These are phyloP conservation scores for Aspergillus versicolor DNA, from an alignment of 2,329 filamentous ascomycete species.

Conservation along the genomic window DNA sequence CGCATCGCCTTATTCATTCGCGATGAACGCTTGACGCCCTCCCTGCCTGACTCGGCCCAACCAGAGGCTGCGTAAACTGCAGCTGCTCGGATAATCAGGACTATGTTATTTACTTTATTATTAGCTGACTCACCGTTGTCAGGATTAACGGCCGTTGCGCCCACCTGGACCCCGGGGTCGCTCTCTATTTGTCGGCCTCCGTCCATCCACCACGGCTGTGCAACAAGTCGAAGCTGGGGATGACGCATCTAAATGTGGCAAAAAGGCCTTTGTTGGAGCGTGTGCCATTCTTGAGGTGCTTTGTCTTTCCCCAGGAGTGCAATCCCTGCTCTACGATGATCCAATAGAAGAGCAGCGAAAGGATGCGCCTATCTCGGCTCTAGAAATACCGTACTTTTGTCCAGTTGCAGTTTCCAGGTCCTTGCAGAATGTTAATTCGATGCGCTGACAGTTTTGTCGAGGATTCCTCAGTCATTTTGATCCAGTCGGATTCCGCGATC, in stretches of 20 bases:
- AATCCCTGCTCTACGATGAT: neutral
- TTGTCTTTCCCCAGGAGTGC: neutral
- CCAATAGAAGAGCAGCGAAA: neutral
- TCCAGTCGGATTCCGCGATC: too few relatives aligned
- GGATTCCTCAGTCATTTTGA: too few relatives aligned
- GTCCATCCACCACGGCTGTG: neutral
- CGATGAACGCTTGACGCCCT: slow-evolving; percentile 4
- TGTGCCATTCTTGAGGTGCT: neutral
- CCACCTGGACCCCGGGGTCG: neutral
- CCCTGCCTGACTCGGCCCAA: neutral
- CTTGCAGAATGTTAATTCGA: too few relatives aligned
- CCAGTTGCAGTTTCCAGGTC: neutral
- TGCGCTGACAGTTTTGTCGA: too few relatives aligned
- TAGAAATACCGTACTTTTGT: neutral
- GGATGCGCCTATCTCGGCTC: neutral
- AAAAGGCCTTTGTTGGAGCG: neutral
- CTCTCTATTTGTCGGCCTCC: neutral
- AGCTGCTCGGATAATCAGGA: neutral
- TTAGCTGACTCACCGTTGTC: neutral
- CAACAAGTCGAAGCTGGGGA: neutral
- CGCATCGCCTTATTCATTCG: neutral
- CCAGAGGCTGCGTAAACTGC: neutral
- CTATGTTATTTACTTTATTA: neutral
- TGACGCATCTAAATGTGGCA: neutral
- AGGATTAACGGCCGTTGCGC: neutral